Evolutionary conservation across 2,329 filamentous ascomycete species (phyloP).

Genomic region (Scortechinia acanthostroma): DNA sequence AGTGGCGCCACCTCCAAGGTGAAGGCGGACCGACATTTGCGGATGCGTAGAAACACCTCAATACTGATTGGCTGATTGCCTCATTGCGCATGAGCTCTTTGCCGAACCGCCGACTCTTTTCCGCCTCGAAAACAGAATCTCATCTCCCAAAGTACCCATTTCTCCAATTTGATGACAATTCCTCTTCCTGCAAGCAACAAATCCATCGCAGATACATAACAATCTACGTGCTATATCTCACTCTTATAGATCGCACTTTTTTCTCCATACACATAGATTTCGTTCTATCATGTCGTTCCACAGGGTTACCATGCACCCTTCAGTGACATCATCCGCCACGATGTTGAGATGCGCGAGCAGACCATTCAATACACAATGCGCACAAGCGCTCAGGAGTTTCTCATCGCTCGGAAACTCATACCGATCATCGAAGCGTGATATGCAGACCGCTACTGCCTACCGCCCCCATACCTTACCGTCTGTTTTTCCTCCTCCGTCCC

Average conservation of each 20-base stretch:
- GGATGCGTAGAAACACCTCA: conserved; percentile 26
- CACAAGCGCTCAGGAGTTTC: conserved; percentile 31
- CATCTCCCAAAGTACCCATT: no score
- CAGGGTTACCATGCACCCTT: conserved; percentile 19
- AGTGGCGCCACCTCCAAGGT: no score
- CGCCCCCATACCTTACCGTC: conserved; percentile 49
- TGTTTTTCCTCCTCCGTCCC: conserved; percentile 42
- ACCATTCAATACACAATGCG: conserved; percentile 24
- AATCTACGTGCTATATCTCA: no score
- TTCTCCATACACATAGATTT: no score
- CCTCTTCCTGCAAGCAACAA: no score
- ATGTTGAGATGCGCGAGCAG: conserved; percentile 12
- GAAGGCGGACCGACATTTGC: no score
- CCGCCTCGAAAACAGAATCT: no score
- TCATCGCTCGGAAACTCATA: conserved; percentile 30
- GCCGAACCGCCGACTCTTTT: conserved; percentile 4
- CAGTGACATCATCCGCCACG: conserved; percentile 35
- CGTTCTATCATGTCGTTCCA: conserved; percentile 25
- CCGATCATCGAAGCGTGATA: conserved; percentile 45
- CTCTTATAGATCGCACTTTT: no score
- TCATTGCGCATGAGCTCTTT: conserved; percentile 8
- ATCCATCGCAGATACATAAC: no score
- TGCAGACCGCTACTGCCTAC: conserved; percentile 61
- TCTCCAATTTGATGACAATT: no score
- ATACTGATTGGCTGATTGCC: conserved; percentile 21